A percentile compares a stretch with the other conserved stretches of the same genome.
These are phyloP conservation scores for Clarireedia hainanense DNA, from an alignment of 2,329 filamentous ascomycete species.

Conservation along the genomic window DNA sequence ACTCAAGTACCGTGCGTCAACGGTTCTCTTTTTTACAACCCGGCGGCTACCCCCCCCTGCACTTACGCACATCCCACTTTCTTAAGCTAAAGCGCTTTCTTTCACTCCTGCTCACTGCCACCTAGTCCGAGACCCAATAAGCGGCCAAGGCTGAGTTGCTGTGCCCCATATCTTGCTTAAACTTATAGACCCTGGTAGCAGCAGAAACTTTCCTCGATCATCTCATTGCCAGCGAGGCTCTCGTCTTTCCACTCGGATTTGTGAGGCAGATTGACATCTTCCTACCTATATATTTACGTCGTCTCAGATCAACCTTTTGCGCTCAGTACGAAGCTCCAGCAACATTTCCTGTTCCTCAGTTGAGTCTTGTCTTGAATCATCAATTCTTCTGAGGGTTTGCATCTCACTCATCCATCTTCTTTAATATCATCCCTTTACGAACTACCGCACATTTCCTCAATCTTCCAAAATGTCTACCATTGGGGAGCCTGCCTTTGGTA, in stretches of 20 bases:
- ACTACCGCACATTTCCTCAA: not conserved
- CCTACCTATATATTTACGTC: slow-evolving; percentile 13
- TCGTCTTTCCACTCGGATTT: slow-evolving; percentile 8
- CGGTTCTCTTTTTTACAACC: slow-evolving; percentile 1
- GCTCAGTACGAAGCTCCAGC: not conserved
- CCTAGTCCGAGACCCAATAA: slow-evolving; percentile 11
- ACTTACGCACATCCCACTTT: slow-evolving; percentile 8
- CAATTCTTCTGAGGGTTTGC: not conserved
- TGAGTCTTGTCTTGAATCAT: not conserved
- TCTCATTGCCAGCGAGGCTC: slow-evolving; percentile 13
- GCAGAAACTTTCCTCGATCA: slow-evolving; percentile 7
- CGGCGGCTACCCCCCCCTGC: slow-evolving; percentile 7
- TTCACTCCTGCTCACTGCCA: slow-evolving; percentile 15
- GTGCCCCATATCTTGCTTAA: slow-evolving; percentile 18
- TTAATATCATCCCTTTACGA: not conserved
- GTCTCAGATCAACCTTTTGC: slow-evolving; percentile 8
- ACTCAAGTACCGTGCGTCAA: not conserved
- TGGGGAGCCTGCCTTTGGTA: slow-evolving; percentile 5
- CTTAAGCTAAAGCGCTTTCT: slow-evolving; percentile 1
- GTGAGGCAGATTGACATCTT: slow-evolving; percentile 10
- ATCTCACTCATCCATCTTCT: not conserved
- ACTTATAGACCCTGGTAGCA: slow-evolving; percentile 17
- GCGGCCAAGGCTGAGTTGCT: slow-evolving; percentile 18
- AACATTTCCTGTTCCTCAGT: not conserved
- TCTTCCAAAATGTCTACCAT: slow-evolving; percentile 6